These are phyloP conservation scores for Gossypium arboreum DNA, from an alignment of 345 rosid species.

Conservation along the genomic window DNA sequence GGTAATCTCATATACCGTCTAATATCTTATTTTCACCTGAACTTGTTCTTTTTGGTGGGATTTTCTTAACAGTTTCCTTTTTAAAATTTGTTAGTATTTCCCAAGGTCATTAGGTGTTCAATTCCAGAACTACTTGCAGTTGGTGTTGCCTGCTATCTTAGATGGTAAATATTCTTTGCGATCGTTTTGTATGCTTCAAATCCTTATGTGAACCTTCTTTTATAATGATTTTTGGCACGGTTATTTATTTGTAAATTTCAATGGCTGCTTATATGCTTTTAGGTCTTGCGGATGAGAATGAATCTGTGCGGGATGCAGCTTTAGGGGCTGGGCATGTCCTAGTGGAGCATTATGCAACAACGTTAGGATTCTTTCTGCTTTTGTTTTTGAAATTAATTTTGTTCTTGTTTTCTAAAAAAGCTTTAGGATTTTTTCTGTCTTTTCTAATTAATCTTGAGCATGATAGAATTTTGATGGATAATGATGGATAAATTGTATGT, in stretches of 20 bases:
- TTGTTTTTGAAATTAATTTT: background rate
- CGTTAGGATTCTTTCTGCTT: constrained; percentile 39
- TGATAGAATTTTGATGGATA: background rate
- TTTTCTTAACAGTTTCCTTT: constrained; percentile 17
- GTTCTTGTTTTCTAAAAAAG: background rate
- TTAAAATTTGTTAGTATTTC: constrained; percentile 49
- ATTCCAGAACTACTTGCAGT: constrained; percentile 94
- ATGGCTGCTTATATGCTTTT: constrained; percentile 23
- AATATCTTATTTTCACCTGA: background rate
- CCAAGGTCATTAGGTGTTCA: constrained; percentile 94
- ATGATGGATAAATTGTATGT: background rate
- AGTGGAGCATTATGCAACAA: constrained; percentile 96
- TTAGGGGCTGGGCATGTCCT: constrained; percentile 96
- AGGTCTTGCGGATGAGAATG: constrained; percentile 99
- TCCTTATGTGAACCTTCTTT: constrained; percentile 4
- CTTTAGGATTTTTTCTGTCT: background rate
- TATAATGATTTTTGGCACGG: background rate
- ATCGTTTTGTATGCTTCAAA: constrained; percentile 3
- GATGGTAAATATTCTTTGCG: constrained; percentile 51
- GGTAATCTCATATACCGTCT: constrained; percentile 36
- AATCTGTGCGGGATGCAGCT: constrained; percentile 99
- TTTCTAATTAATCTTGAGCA: background rate
- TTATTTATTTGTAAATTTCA: constrained; percentile 11
- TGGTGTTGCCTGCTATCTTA: constrained; percentile 87
- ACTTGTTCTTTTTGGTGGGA: background rate